phyloP scores from a whole-genome alignment of 192 early-diverging fungal species.

The Linnemannia exigua region DNA sequence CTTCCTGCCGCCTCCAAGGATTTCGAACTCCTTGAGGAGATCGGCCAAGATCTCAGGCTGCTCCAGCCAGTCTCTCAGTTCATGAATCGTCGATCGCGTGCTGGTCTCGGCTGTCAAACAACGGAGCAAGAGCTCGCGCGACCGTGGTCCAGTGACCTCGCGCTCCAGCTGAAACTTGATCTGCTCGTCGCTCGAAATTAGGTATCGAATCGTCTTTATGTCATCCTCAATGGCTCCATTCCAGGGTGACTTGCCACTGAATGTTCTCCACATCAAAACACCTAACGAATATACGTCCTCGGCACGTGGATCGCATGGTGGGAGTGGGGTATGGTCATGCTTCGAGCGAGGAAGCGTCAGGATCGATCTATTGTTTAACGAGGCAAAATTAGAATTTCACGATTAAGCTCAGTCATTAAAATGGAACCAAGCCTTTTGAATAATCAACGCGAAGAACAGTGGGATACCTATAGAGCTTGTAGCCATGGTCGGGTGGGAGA shows the following conservation, averaged over 20 bases:
- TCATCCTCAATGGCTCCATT: constrained; percentile 65
- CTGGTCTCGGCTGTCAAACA: constrained; percentile 58
- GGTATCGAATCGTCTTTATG: constrained; percentile 59
- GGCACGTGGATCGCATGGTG: constrained; percentile 61
- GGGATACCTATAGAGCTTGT: constrained; percentile 63
- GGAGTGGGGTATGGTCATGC: constrained; percentile 57
- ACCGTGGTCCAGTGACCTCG: constrained; percentile 58
- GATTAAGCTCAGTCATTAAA: too few relatives aligned
- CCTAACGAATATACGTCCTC: constrained; percentile 70
- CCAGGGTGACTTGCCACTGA: constrained; percentile 68
- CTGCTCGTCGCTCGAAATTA: constrained; percentile 58
- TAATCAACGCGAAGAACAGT: too few relatives aligned
- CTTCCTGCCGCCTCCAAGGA: constrained; percentile 37
- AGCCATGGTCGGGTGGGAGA: constrained; percentile 70
- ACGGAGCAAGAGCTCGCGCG: constrained; percentile 59
- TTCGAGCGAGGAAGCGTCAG: constrained; percentile 65
- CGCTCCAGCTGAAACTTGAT: constrained; percentile 60
- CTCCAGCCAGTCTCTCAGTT: constrained; percentile 30
- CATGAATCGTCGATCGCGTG: constrained; percentile 57
- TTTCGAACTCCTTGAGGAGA: constrained; percentile 30
- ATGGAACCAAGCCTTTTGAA: too few relatives aligned
- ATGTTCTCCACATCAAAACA: constrained; percentile 66
- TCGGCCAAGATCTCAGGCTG: constrained; percentile 23
- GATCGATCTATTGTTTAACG: constrained; percentile 60
- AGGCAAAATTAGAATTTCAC: too few relatives aligned